phyloP scores from a whole-genome alignment of 805 yeast genomes.

The Candida ascalaphidarum region DNA sequence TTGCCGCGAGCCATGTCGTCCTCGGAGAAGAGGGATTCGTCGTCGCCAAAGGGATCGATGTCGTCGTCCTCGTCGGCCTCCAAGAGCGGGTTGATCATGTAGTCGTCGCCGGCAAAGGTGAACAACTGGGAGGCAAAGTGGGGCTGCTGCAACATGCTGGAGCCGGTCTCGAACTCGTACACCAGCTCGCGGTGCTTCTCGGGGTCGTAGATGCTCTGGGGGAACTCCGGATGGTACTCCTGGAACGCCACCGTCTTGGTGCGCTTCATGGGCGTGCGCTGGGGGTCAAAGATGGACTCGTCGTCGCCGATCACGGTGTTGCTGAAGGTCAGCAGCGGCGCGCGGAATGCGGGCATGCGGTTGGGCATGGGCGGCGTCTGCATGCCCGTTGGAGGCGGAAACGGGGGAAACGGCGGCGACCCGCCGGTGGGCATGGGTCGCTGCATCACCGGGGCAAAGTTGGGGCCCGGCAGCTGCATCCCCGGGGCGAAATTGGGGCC shows the following conservation, averaged over 20 bases:
- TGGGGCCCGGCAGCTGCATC: no score
- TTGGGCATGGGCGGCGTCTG: neutral
- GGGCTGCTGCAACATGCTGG: conserved; percentile 9
- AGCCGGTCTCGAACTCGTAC: conserved; percentile 4
- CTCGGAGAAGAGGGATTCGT: conserved; percentile 33
- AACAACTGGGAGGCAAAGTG: conserved; percentile 12
- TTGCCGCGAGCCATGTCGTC: conserved; percentile 23
- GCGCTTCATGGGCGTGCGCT: conserved; percentile 4
- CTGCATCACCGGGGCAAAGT: no score
- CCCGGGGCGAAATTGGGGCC: no score
- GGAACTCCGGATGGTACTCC: conserved; percentile 22
- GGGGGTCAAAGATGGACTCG: no score
- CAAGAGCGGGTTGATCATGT: conserved; percentile 29
- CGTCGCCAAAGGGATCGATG: conserved; percentile 36
- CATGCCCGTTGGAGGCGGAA: no score
- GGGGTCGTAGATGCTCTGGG: conserved; percentile 19
- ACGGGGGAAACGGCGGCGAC: no score
- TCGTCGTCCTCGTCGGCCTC: conserved; percentile 28
- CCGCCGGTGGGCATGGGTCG: no score
- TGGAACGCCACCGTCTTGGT: conserved; percentile 24
- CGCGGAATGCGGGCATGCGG: neutral
- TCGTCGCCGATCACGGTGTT: no score
- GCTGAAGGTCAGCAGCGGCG: no score
- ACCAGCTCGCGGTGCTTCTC: conserved; percentile 4
- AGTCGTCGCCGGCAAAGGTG: conserved; percentile 27